phyloP scores from a whole-genome alignment of 495 filamentous ascomycete species.

The Parmelia sp. region DNA sequence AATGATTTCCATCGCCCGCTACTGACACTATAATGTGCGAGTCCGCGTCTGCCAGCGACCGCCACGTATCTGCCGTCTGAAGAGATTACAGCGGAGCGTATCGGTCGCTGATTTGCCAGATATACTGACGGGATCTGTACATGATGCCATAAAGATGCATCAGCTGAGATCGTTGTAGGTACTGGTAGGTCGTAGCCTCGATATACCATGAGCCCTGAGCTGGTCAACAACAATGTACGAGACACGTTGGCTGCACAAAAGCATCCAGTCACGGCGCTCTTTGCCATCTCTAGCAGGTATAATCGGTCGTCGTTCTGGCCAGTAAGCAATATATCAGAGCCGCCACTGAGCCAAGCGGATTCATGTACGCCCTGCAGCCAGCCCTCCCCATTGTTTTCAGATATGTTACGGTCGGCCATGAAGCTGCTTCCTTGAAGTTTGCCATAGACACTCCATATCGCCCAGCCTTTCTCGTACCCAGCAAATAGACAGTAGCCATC shows the following conservation, averaged over 20 bases:
- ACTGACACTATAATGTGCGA: constrained; percentile 92
- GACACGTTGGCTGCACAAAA: constrained; percentile 86
- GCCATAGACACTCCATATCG: constrained; percentile 93
- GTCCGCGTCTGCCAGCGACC: constrained; percentile 81
- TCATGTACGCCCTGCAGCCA: constrained; percentile 72
- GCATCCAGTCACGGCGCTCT: constrained; percentile 83
- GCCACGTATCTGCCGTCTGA: constrained; percentile 91
- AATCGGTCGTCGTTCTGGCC: constrained; percentile 64
- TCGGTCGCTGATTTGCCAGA: constrained; percentile 85
- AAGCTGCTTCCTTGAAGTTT: constrained; percentile 82
- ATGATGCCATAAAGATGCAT: constrained; percentile 87
- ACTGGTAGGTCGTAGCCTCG: constrained; percentile 87
- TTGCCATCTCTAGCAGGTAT: constrained; percentile 86
- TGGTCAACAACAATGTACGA: constrained; percentile 80
- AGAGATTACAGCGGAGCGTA: constrained; percentile 77
- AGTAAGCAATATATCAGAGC: constrained; percentile 74
- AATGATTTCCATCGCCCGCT: constrained; percentile 97
- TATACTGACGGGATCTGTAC: constrained; percentile 80
- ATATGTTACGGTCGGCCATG: constrained; percentile 55
- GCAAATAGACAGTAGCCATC: constrained; percentile 96
- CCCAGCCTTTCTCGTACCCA: constrained; percentile 90
- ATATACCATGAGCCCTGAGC: constrained; percentile 80
- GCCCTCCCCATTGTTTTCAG: constrained; percentile 60
- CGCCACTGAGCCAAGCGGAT: constrained; percentile 80
- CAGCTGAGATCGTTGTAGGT: constrained; percentile 84